Evolutionary conservation across 306 rosid genomes (phyloP).

Genomic region (Inga leiocalycina): DNA sequence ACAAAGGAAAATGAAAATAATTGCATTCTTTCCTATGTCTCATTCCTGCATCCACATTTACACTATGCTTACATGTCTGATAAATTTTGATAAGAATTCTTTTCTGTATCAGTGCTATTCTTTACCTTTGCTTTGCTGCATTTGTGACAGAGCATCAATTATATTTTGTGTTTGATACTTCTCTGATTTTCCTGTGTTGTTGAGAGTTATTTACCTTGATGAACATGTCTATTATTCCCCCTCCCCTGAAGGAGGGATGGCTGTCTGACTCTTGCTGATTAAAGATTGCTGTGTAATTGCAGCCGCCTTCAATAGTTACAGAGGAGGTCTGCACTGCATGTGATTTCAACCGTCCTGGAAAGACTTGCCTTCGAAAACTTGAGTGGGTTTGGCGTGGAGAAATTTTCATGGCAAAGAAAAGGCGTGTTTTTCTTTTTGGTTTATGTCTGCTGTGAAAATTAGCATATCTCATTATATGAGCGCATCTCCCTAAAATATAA

Average conservation of each 20-base stretch:
- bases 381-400: conserved; percentile 99
- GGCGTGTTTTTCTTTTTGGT: conserved; percentile 46
- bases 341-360: conserved; percentile 97
- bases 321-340: conserved; percentile 99
- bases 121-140: conserved; percentile 19
- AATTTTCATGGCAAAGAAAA: conserved; percentile 80
- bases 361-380: conserved; percentile 92
- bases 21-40: conserved; percentile 5
- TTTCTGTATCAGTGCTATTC: conserved; percentile 6
- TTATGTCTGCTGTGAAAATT: conserved; percentile 14
- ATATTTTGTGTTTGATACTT: neutral
- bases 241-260: neutral
- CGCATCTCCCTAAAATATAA: conserved; percentile 27
- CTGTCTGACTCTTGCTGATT: neutral
- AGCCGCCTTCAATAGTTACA: conserved; percentile 95
- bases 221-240: conserved; percentile 21
- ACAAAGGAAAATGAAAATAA: conserved; percentile 12
- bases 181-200: conserved; percentile 14
- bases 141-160: neutral
- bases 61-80: neutral
- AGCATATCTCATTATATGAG: conserved; percentile 10
- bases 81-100: neutral
- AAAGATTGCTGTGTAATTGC: conserved; percentile 41
- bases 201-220: conserved; percentile 12
- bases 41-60: neutral